Conservation (phyloP, 768 basidiomycete genomes). For the Calocybe gangraenosa region DNA sequence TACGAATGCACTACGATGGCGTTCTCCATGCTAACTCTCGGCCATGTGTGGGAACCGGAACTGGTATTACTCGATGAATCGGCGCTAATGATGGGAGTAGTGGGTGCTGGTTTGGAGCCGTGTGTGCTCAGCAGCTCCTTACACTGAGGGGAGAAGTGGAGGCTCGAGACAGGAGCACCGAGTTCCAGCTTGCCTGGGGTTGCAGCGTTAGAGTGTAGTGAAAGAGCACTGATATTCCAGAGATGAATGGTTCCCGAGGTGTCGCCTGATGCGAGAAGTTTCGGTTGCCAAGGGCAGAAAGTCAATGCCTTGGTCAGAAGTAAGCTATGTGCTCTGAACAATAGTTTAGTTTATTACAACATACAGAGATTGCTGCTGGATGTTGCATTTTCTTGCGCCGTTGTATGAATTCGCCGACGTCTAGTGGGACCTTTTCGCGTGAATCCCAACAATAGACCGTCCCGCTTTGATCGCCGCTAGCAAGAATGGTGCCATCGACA, state of each 20-base stretch:
- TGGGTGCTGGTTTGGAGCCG: constrained; percentile 28
- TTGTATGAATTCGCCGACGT: constrained; percentile 52
- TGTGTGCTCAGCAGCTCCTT: constrained; percentile 87
- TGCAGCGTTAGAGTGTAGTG: constrained; percentile 39
- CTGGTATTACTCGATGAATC: constrained; percentile 1
- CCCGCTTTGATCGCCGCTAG: constrained; percentile 75
- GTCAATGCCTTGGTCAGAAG: constrained; percentile 60
- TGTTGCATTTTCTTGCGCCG: constrained; percentile 72
- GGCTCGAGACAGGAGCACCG: constrained; percentile 59
- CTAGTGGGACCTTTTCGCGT: constrained; percentile 45
- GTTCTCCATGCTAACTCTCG: constrained; percentile 25
- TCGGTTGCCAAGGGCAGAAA: constrained; percentile 88
- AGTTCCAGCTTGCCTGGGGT: constrained; percentile 42
- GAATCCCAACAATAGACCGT: constrained; percentile 76
- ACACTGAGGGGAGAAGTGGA: constrained; percentile 74
- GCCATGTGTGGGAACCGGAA: constrained; percentile 6
- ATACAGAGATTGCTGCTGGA: constrained; percentile 49
- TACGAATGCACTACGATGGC: constrained; percentile 51
- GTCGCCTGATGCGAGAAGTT: constrained; percentile 76
- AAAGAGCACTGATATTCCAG: constrained; percentile 47
- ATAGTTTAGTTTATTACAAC: constrained; percentile 11
- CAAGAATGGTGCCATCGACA: constrained; percentile 58
- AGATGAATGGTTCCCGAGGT: constrained; percentile 49
- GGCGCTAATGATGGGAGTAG: neutral
- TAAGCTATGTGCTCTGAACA: neutral